A percentile compares a stretch with the other conserved stretches of the same genome.
Evolutionary conservation across 495 filamentous ascomycete genomes (phyloP).

Genomic region (Margaritispora aquatica): DNA sequence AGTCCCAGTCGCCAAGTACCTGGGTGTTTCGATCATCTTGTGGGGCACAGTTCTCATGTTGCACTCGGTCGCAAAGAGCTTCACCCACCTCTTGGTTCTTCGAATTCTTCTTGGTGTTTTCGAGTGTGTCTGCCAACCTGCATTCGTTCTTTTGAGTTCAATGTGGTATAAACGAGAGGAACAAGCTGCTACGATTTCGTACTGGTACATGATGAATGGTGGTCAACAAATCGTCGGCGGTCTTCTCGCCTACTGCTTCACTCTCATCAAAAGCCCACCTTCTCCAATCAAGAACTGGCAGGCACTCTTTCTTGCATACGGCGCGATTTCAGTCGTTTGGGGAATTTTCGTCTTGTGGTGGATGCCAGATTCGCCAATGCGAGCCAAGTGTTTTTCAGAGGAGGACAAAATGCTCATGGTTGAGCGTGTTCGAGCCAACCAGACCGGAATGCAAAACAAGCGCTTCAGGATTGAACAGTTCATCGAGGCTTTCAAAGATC

Average conservation of each 20-base stretch:
- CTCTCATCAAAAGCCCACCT: slow-evolving; percentile 10
- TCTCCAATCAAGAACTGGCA: slow-evolving; percentile 19
- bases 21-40: slow-evolving; percentile 49
- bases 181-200: slow-evolving; percentile 48
- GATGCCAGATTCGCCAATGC: slow-evolving; percentile 65
- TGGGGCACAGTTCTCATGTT: slow-evolving; percentile 52
- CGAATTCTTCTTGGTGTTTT: slow-evolving; percentile 58
- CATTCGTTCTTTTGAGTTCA: slow-evolving; percentile 51
- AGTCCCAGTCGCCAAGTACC: slow-evolving; percentile 54
- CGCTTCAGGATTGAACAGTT: slow-evolving; percentile 61
- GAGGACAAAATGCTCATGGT: slow-evolving; percentile 55
- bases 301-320: slow-evolving; percentile 56
- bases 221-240: slow-evolving; percentile 39
- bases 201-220: slow-evolving; percentile 69
- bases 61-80: slow-evolving; percentile 40
- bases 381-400: slow-evolving; percentile 60
- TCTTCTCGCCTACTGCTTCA: slow-evolving; percentile 21
- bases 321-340: slow-evolving; percentile 51
- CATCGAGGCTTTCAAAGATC: slow-evolving; percentile 52
- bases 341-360: slow-evolving; percentile 57
- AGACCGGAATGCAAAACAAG: slow-evolving; percentile 68
- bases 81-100: slow-evolving; percentile 46
- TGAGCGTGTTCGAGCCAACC: slow-evolving; percentile 57
- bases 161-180: slow-evolving; percentile 59
- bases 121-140: slow-evolving; percentile 55